These are phyloP conservation scores for Hawksworthiomyces lignivorus DNA, from an alignment of 2,329 filamentous ascomycete species.

Conservation along the genomic window DNA sequence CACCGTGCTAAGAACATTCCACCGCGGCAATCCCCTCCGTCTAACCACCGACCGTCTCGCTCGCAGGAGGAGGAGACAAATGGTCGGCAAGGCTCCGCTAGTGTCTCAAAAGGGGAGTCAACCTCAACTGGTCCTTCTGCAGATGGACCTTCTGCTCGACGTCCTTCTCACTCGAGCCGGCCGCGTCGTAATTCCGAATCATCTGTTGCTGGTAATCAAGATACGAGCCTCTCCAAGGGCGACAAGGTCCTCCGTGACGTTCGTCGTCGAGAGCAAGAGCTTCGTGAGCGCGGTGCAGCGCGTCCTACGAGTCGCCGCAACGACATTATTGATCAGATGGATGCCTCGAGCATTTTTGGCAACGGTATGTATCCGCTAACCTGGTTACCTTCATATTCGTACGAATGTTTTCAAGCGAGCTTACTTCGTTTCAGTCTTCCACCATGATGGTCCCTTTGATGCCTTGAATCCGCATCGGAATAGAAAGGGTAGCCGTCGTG, in stretches of 20 bases:
- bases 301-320: constrained; percentile 46
- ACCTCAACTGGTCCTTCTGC: not conserved
- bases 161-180: constrained; percentile 33
- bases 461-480: constrained; percentile 94
- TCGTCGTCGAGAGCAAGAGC: constrained; percentile 44
- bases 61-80: constrained; percentile 60
- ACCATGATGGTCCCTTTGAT: constrained; percentile 96
- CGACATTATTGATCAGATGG: constrained; percentile 93
- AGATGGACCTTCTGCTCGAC: constrained; percentile 15
- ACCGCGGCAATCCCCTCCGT: constrained; percentile 32
- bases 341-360: constrained; percentile 93
- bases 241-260: constrained; percentile 43
- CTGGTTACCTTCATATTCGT: not conserved
- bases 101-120: no score
- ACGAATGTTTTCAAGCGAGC: not conserved
- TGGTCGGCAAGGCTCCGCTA: constrained; percentile 40
- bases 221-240: constrained; percentile 53
- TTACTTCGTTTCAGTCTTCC: constrained; percentile 60
- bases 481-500: constrained; percentile 69
- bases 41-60: constrained; percentile 51
- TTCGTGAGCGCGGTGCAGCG: constrained; percentile 41
- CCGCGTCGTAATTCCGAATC: constrained; percentile 73
- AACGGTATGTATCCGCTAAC: constrained; percentile 62
- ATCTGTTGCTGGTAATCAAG: constrained; percentile 50
- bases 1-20: constrained; percentile 41